Base-by-base conservation (phyloP, 2,329 filamentous ascomycete species). In the Penicillium brasilianum region DNA sequence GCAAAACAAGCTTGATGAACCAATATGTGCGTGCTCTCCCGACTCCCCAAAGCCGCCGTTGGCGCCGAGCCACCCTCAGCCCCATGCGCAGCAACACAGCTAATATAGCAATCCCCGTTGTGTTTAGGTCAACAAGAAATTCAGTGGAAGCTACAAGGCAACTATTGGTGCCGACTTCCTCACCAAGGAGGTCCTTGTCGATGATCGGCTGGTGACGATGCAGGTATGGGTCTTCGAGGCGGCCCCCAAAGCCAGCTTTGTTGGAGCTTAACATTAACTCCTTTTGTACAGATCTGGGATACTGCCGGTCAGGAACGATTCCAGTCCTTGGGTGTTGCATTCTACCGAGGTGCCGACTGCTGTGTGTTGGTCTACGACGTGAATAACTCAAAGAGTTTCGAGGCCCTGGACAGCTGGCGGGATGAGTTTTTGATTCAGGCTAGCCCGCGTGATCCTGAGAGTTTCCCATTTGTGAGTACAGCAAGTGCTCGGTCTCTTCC, bases 1-100 rank as follows among this genome's bases (percentile, higher is more conserved):
- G 95, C 78, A 99, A 99, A 87, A 99, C 95, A 64, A 97, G 93
- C 81, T 88, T 99, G 87, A 99, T 99, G 95, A 99, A 99, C 83
- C 95, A 99, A 98, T 99, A 98, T 91, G 95, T 98, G 88, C 79
- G 91, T 72, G 41, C 34, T 60, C 48, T 43, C 53, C 44, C 55
- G 28, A 22, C 51, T 52, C 56, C 28, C 14, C 30, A 41, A 48
- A 25, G 25, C 20, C 39, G 25, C 20, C 16, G 41, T 51, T 46
- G 41, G 50, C 50, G 54, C 59, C 28, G 50, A 39, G 43, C 57
- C 56, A 55, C 54, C 48, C 30, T 48, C 60, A 52, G 59, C 51
- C 59, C 65, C 64, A 34, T 28, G 28, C 62, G 34, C 56, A 56
- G 44, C 56, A 41, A 39, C 58, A 14, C 46, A 37, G 58, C 70